Conservation (phyloP, 805 yeast species). For the Zygosaccharomyces pseudorouxii region DNA sequence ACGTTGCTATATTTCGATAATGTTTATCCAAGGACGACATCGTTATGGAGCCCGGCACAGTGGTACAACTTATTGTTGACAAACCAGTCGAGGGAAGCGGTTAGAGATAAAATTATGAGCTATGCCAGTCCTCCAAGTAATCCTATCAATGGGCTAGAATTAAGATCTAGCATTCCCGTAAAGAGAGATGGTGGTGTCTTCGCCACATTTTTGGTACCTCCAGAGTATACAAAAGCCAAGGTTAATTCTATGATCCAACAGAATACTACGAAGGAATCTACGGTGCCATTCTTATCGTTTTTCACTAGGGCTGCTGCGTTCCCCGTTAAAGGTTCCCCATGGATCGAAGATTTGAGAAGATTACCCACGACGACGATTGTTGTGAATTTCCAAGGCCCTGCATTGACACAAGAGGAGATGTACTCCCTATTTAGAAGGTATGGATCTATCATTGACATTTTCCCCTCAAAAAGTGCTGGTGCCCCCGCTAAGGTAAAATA, state of each 20-base stretch:
- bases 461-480: conserved; percentile 48
- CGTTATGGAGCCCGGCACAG: conserved; percentile 45
- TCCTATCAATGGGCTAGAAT: conserved; percentile 41
- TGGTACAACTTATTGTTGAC: conserved; percentile 39
- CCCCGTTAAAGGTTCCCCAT: conserved; percentile 86
- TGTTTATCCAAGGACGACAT: conserved; percentile 44
- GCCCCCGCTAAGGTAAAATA: conserved; percentile 54
- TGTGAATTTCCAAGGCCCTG: conserved; percentile 71
- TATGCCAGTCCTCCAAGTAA: conserved; percentile 38
- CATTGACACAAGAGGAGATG: conserved; percentile 71
- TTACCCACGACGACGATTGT: conserved; percentile 60
- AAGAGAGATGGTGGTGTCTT: conserved; percentile 91
- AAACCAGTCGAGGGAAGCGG: conserved; percentile 37
- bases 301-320: conserved; percentile 52
- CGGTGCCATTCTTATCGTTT: conserved; percentile 37
- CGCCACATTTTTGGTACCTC: conserved; percentile 67
- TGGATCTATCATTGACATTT: conserved; percentile 74
- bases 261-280: conserved; percentile 41
- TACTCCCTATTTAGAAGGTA: conserved; percentile 81
- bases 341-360: conserved; percentile 90
- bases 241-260: conserved; percentile 48
- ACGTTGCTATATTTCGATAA: conserved; percentile 55
- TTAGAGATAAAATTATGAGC: conserved; percentile 37
- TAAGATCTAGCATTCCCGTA: conserved; percentile 63
- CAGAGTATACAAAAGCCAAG: conserved; percentile 44